Base-by-base conservation (phyloP, 345 rosid species). In the Syzygium oleosum region DNA sequence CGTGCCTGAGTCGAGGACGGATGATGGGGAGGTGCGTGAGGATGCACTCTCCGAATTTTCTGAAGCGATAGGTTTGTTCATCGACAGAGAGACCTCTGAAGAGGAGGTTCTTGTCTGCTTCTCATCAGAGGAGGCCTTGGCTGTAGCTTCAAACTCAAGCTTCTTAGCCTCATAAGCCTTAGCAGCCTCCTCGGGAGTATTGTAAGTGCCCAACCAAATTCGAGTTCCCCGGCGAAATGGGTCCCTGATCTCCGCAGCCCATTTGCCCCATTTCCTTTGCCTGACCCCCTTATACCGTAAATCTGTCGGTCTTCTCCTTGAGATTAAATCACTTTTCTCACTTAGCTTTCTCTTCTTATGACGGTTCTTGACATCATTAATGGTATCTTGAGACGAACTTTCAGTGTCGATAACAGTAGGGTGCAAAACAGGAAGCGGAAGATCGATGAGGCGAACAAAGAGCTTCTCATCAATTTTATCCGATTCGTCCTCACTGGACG, bases 181-280 rank as follows among this genome's bases (percentile, higher is more conserved):
- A 25, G 94, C 93, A 16, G 99, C 99, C 68, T 94, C 98, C 91
- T 96, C 97, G 14, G 87, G 91, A 58, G 97, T 95, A 25, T 87
- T 86, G 86, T 86, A 98, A 84, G 99, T 96, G 87, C 99, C 99
- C 93, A 98, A 90, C 99, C 99, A 98, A 55, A 88, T 89, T 86
- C 95, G 93, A 54, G 80, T 77, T 10, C 89, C 89, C 79, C 89
- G 94, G 84, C 92, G 94, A 27, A 94, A 25, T 7, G 99, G 99
- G 86, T 96, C 93, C 22, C 91, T 86, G 78, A 96, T 95, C 90
- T 96, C 98, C 68, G 99, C 98, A 38, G 97, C 96, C 97, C 96
- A 96, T 91, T 92, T 98, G 1, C 99, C 99, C 95, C 99, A 98
- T 87, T 93, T 94, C 87, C 99, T 90, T 79, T 90, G 97, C 87